phyloP scores from a whole-genome alignment of 192 early-diverging fungal genomes.

The Phlyctochytrium planicorne region DNA sequence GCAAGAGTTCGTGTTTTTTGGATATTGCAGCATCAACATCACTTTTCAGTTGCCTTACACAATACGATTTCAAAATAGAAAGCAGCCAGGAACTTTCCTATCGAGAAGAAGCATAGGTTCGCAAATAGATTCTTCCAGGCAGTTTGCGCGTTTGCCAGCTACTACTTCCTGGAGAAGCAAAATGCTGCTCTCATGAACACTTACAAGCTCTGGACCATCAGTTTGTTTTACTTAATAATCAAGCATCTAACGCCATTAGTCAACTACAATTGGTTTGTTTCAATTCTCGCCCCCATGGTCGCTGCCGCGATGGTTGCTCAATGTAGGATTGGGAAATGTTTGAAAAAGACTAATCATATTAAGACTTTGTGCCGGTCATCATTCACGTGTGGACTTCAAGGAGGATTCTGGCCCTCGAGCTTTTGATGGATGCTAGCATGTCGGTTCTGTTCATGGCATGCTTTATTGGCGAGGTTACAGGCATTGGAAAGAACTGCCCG shows the following conservation, averaged over 20 bases:
- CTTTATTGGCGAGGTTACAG: slow-evolving; percentile 19
- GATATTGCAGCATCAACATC: not conserved
- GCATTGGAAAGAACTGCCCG: slow-evolving; percentile 31
- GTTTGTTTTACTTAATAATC: not conserved
- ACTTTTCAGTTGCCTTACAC: too few species aligned
- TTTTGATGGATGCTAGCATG: slow-evolving; percentile 26
- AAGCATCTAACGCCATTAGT: too few species aligned
- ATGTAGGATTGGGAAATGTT: too few species aligned
- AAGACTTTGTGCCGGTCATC: slow-evolving; percentile 38
- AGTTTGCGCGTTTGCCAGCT: slow-evolving; percentile 26
- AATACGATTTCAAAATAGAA: not conserved
- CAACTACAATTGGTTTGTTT: slow-evolving; percentile 35
- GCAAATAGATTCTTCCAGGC: slow-evolving; percentile 35
- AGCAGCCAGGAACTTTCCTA: slow-evolving; percentile 32
- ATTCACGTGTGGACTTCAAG: slow-evolving; percentile 39
- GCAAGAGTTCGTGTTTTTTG: too few species aligned
- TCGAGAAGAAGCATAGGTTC: slow-evolving; percentile 41
- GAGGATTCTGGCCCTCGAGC: slow-evolving; percentile 28
- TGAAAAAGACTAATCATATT: too few species aligned
- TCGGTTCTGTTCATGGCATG: slow-evolving; percentile 32
- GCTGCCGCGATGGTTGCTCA: slow-evolving; percentile 35
- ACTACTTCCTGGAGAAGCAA: slow-evolving; percentile 32
- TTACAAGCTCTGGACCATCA: not conserved
- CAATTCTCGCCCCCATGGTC: slow-evolving; percentile 28
- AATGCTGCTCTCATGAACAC: slow-evolving; percentile 11